Evolutionary conservation across 2,329 filamentous ascomycete genomes (phyloP).

Genomic region (Aspergillus felis): DNA sequence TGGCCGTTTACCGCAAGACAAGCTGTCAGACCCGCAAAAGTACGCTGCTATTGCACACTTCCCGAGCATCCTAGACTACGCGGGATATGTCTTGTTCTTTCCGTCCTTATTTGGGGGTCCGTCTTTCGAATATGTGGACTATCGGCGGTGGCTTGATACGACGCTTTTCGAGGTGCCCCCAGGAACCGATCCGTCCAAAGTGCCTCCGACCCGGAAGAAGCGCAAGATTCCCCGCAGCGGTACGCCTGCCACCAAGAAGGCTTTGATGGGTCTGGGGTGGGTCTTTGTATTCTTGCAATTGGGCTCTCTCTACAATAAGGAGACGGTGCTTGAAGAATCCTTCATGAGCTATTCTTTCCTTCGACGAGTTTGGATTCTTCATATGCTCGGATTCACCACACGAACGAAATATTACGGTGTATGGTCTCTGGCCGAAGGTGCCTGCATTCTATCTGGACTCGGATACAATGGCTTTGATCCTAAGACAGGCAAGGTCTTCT

Average conservation of each 20-base stretch:
- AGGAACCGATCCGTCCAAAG: conserved; percentile 77
- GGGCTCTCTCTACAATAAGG: conserved; percentile 61
- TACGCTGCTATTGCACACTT: conserved; percentile 72
- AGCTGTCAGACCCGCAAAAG: conserved; percentile 83
- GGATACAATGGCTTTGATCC: conserved; percentile 93
- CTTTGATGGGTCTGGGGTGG: conserved; percentile 69
- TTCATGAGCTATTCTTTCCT: conserved; percentile 67
- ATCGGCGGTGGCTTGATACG: conserved; percentile 86
- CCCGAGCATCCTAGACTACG: conserved; percentile 73
- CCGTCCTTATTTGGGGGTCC: conserved; percentile 85
- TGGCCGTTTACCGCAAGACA: conserved; percentile 70
- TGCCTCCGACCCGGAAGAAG: conserved; percentile 80
- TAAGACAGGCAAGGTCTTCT: conserved; percentile 76
- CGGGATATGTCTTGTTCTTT: conserved; percentile 93
- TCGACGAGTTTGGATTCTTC: conserved; percentile 70
- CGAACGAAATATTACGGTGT: conserved; percentile 96
- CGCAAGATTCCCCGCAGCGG: conserved; percentile 89
- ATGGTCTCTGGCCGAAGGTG: conserved; percentile 88
- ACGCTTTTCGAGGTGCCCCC: conserved; percentile 87
- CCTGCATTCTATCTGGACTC: conserved; percentile 88
- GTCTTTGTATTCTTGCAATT: conserved; percentile 74
- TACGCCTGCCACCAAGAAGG: conserved; percentile 76
- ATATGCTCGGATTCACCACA: conserved; percentile 77
- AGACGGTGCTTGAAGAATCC: conserved; percentile 60
- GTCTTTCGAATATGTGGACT: conserved; percentile 92